Conservation (phyloP, 2,329 filamentous ascomycete genomes). For the Penicillium crustosum region DNA sequence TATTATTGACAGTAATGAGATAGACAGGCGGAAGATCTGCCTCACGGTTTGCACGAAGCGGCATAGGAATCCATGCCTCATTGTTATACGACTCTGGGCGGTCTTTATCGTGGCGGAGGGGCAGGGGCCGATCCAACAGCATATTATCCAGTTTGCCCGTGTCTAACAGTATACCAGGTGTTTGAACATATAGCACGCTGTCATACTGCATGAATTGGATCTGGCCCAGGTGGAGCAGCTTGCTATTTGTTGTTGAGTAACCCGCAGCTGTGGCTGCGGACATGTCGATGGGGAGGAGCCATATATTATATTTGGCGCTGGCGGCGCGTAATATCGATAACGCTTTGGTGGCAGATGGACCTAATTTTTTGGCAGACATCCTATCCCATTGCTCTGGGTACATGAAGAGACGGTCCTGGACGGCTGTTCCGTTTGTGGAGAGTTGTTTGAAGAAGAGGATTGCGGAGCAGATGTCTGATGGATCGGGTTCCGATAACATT, state of each 20-base stretch:
- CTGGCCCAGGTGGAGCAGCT: slow-evolving; percentile 38
- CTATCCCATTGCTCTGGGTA: slow-evolving; percentile 49
- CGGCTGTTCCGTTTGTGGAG: slow-evolving; percentile 32
- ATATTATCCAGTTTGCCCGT: slow-evolving; percentile 40
- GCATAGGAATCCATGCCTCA: slow-evolving; percentile 40
- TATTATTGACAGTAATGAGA: slow-evolving; percentile 40
- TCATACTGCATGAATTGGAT: slow-evolving; percentile 47
- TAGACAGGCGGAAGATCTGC: slow-evolving; percentile 36
- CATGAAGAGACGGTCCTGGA: slow-evolving; percentile 47
- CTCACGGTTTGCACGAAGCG: slow-evolving; percentile 36
- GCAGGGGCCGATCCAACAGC: slow-evolving; percentile 37
- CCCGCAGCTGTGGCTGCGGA: slow-evolving; percentile 33
- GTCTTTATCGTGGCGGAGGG: slow-evolving; percentile 33
- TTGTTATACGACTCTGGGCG: slow-evolving; percentile 40
- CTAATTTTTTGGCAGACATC: slow-evolving; percentile 24
- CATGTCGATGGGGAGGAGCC: slow-evolving; percentile 45
- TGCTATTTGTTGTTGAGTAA: slow-evolving; percentile 37
- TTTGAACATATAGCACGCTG: slow-evolving; percentile 45
- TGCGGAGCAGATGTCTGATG: slow-evolving; percentile 47
- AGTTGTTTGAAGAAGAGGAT: slow-evolving; percentile 47
- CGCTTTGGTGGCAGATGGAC: slow-evolving; percentile 32
- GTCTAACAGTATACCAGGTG: slow-evolving; percentile 43
- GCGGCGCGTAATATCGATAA: slow-evolving; percentile 41
- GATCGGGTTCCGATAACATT: slow-evolving; percentile 44
- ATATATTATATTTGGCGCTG: slow-evolving; percentile 42